Percentiles rank a stretch among this genome's conserved stretches.
Conservation (phyloP, 768 basidiomycete genomes). For the Boletellus ananiceps region DNA sequence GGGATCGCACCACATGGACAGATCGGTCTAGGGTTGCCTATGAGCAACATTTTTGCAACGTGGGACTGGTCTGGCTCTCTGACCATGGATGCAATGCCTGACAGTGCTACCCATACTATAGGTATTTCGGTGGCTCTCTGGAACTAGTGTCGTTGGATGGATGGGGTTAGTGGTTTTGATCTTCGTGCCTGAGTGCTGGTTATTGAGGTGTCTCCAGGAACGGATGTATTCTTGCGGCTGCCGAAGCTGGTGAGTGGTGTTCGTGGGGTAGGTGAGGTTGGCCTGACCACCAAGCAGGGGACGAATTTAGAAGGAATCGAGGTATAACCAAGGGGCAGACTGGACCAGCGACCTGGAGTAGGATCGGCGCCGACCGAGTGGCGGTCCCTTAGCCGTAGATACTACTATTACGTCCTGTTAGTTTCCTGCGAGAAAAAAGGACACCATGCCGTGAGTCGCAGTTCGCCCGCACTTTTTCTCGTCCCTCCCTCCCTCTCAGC, state of each 20-base stretch:
- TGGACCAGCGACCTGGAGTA: background rate
- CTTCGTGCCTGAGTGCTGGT: background rate
- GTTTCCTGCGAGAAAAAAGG: constrained; percentile 1
- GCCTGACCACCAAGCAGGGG: constrained; percentile 43
- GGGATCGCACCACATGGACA: constrained; percentile 52
- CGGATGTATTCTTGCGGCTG: constrained; percentile 76
- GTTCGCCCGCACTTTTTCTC: constrained; percentile 10
- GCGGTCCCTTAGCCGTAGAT: too few relatives aligned
- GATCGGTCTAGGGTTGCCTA: constrained; percentile 80
- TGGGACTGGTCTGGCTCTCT: constrained; percentile 31
- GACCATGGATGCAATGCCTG: background rate
- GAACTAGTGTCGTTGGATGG: constrained; percentile 78
- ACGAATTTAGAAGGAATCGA: constrained; percentile 85
- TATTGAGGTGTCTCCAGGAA: constrained; percentile 43
- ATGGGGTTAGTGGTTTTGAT: constrained; percentile 54
- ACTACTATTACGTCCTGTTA: constrained; percentile 3
- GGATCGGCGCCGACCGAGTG: too few relatives aligned
- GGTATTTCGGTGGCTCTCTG: constrained; percentile 80
- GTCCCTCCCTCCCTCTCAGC: too few relatives aligned
- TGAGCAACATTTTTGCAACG: constrained; percentile 88
- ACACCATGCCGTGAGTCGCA: constrained; percentile 4
- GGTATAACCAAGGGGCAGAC: constrained; percentile 47
- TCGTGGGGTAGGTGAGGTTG: background rate
- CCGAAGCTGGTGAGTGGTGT: constrained; percentile 63
- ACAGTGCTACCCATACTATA: constrained; percentile 21